These are phyloP conservation scores for Skeletonema costatum DNA, from an alignment of 108 stramenopile genomes.

Conservation along the genomic window DNA sequence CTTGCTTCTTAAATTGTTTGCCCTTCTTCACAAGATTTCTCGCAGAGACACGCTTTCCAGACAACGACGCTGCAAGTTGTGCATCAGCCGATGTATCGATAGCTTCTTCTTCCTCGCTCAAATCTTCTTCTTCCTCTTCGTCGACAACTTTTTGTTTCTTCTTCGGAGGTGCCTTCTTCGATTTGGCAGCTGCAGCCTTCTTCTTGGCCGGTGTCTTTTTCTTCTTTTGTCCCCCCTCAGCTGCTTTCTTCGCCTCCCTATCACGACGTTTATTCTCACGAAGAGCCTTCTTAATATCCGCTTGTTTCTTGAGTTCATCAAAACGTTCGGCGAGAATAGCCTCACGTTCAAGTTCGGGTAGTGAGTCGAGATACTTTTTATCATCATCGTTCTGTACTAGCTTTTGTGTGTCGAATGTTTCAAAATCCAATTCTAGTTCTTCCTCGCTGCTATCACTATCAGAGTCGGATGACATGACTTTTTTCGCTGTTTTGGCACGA, in stretches of 20 bases:
- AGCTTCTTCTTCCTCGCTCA: conserved; percentile 24
- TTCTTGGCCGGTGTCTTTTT: conserved; percentile 41
- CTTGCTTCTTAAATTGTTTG: conserved; percentile 73
- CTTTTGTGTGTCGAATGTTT: conserved; percentile 74
- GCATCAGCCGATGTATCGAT: conserved; percentile 64
- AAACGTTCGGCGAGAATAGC: conserved; percentile 87
- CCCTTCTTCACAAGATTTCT: conserved; percentile 76
- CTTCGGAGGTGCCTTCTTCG: conserved; percentile 29
- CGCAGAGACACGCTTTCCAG: conserved; percentile 64
- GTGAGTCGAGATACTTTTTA: conserved; percentile 76
- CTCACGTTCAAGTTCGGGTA: conserved; percentile 90
- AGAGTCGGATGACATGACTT: conserved; percentile 47
- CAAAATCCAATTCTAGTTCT: conserved; percentile 80
- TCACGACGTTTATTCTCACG: conserved; percentile 59
- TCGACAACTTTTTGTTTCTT: conserved; percentile 62
- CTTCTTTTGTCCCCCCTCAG: conserved; percentile 44
- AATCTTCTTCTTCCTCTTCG: conserved; percentile 38
- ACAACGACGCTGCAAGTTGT: conserved; percentile 60
- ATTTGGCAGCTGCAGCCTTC: conserved; percentile 21
- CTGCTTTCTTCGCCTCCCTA: conserved; percentile 34
- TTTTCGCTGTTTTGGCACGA: conserved; percentile 20
- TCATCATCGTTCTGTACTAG: conserved; percentile 80
- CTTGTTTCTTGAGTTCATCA: conserved; percentile 82
- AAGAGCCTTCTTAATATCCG: conserved; percentile 86
- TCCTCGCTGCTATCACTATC: conserved; percentile 65